Conservation (phyloP, 2,329 filamentous ascomycete species). For the Fusarium fracticaudum region DNA sequence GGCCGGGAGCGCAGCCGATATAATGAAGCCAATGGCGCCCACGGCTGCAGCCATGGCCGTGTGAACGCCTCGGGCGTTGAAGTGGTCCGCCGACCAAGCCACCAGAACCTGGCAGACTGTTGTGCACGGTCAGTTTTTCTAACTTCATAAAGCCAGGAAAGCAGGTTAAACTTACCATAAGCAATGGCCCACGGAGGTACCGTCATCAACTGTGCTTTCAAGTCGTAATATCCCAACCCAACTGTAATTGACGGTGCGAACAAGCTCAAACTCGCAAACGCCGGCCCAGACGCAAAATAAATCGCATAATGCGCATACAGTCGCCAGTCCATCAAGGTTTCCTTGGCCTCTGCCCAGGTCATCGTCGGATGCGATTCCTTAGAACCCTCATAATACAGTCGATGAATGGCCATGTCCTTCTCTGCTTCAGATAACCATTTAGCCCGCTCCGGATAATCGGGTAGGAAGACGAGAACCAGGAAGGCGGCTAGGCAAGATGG, state of each 20-base stretch:
- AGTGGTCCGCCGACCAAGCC: conserved; percentile 71
- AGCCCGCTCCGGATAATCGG: conserved; percentile 73
- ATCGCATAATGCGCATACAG: conserved; percentile 74
- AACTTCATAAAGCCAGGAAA: neutral
- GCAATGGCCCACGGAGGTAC: conserved; percentile 72
- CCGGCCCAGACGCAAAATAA: conserved; percentile 61
- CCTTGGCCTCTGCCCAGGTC: conserved; percentile 74
- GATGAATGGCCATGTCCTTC: conserved; percentile 60
- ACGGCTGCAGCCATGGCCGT: conserved; percentile 55
- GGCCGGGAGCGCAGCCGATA: conserved; percentile 70
- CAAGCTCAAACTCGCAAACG: conserved; percentile 68
- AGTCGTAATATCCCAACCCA: conserved; percentile 59
- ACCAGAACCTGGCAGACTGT: conserved; percentile 53
- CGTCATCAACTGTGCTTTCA: conserved; percentile 72
- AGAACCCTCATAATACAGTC: conserved; percentile 58
- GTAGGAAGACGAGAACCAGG: conserved; percentile 72
- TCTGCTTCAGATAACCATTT: conserved; percentile 70
- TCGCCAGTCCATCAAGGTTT: conserved; percentile 71
- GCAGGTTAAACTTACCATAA: conserved; percentile 53
- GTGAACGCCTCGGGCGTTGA: conserved; percentile 62
- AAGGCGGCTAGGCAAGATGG: conserved; percentile 71
- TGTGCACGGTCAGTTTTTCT: neutral
- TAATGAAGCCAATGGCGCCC: conserved; percentile 63
- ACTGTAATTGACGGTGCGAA: conserved; percentile 70
- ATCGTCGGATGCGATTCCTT: conserved; percentile 69